Evolutionary conservation across 495 filamentous ascomycete species (phyloP), one percentile per base, ranked within the genome.

Genomic region (Trichoderma asperelloides): DNA sequence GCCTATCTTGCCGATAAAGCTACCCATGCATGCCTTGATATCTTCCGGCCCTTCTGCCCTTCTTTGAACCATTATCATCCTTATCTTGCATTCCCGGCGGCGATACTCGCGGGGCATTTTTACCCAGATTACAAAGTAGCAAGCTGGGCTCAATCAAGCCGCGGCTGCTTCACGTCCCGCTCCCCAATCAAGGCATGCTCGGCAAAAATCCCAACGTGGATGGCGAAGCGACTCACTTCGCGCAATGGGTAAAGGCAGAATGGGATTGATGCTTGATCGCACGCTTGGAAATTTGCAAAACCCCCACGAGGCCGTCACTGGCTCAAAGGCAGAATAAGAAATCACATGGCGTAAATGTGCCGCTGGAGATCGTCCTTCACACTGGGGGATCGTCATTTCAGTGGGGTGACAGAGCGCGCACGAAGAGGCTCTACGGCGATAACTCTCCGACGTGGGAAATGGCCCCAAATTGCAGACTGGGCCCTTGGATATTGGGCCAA

Each of bases 1-100:
- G 55, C 55, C 55, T 60, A 60, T 60, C 55, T 60, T 60, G 55
- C 55, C 25, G 55, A 60, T 60, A 60, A 33, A 12, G 27, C 27
- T 12, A 21, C 28, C 11, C 55, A 60, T 60, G 27, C 49, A 55
- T 3, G 25, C 33, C 25, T 60, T 18, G 55, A 60, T 30, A 60
- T 60, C 25, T 60, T 60, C 55, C 55, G 55, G 55, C 43, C n/a
- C 43, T 27, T 12, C n/a, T 23, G n/a, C 49, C 49, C 7, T 12
- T 21, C 25, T 25, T 13, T 11, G 23, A 12, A 13, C 23, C 23
- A 18, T 16, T 60, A 13, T 60, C 23, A 28, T 30, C n/a, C 23
- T 60, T 60, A 60, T 60, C 55, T 60, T 30, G 55, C 55, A 12
- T 30, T 60, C 49, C 21, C n/a, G 25, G 16, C 55, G 55, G 55